A percentile compares a stretch with the other conserved stretches of the same genome.
phyloP scores from a whole-genome alignment of 2,329 filamentous ascomycete species.

The Drechslerella coelobrocha region DNA sequence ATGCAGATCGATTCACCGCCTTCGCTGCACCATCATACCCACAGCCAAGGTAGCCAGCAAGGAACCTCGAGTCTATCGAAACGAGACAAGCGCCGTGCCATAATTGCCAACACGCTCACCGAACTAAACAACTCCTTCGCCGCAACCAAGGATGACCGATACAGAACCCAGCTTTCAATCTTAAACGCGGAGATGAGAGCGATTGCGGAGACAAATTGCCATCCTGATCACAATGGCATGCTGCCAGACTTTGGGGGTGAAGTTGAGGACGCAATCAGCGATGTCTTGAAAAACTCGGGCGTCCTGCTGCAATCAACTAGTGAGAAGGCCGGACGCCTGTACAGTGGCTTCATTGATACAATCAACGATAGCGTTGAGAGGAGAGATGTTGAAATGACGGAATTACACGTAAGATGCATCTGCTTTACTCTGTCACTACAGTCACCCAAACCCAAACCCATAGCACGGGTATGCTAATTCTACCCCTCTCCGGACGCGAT shows the following conservation, averaged over 20 bases:
- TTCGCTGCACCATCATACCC: conserved; percentile 32
- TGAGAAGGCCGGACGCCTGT: conserved; percentile 43
- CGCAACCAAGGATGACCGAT: conserved; percentile 43
- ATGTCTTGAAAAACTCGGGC: conserved; percentile 44
- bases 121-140: conserved; percentile 44
- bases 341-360: conserved; percentile 41
- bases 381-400: conserved; percentile 45
- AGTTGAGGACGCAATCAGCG: conserved; percentile 42
- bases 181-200: conserved; percentile 49
- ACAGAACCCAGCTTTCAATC: conserved; percentile 47
- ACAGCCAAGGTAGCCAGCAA: conserved; percentile 26
- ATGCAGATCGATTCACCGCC: conserved; percentile 48
- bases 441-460: background rate
- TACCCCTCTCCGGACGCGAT: background rate
- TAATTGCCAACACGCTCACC: conserved; percentile 41
- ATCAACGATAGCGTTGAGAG: conserved; percentile 43
- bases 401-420: conserved; percentile 33
- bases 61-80: conserved; percentile 37
- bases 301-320: conserved; percentile 28
- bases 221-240: conserved; percentile 45
- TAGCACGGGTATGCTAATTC: background rate
- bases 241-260: conserved; percentile 48
- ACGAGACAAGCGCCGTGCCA: conserved; percentile 44
- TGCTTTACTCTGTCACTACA: background rate
- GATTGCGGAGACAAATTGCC: conserved; percentile 46